Evolutionary conservation across 108 stramenopile genomes (phyloP).

Genomic region (Mediolabrus comicus): DNA sequence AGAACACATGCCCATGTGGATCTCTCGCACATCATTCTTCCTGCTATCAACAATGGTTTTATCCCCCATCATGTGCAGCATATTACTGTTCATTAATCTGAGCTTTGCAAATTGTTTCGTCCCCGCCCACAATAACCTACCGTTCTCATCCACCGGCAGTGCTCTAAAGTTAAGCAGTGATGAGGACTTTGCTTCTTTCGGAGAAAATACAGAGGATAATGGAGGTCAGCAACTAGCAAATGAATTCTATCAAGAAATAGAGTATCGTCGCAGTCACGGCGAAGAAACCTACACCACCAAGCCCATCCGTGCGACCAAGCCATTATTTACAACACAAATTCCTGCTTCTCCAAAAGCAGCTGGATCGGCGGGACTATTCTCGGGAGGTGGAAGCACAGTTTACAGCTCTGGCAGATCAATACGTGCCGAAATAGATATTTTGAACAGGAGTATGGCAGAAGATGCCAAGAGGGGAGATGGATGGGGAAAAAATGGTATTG

Average conservation of each 20-base stretch:
- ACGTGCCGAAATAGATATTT: constrained; percentile 29
- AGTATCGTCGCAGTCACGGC: constrained; percentile 6
- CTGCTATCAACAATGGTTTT: no score
- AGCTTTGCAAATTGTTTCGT: not conserved
- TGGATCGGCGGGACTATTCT: constrained; percentile 27
- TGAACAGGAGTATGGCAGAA: constrained; percentile 9
- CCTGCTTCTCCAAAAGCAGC: not conserved
- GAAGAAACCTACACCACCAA: constrained; percentile 4
- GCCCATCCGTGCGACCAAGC: not conserved
- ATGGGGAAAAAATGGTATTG: not conserved
- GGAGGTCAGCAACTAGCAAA: constrained; percentile 12
- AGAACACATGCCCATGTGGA: no score
- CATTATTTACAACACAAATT: constrained; percentile 5
- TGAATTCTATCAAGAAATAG: constrained; percentile 31
- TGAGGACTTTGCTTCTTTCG: constrained; percentile 4
- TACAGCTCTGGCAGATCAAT: constrained; percentile 34
- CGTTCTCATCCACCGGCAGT: not conserved
- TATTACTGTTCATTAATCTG: no score
- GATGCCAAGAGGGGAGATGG: constrained; percentile 7
- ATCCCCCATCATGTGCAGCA: no score
- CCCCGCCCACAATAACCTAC: not conserved
- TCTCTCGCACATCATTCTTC: no score
- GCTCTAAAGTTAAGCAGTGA: not conserved
- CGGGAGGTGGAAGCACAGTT: constrained; percentile 22
- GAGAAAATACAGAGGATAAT: not conserved